phyloP scores from a whole-genome alignment of 179 eudicot species.

The Sideroxylon spinosum region DNA sequence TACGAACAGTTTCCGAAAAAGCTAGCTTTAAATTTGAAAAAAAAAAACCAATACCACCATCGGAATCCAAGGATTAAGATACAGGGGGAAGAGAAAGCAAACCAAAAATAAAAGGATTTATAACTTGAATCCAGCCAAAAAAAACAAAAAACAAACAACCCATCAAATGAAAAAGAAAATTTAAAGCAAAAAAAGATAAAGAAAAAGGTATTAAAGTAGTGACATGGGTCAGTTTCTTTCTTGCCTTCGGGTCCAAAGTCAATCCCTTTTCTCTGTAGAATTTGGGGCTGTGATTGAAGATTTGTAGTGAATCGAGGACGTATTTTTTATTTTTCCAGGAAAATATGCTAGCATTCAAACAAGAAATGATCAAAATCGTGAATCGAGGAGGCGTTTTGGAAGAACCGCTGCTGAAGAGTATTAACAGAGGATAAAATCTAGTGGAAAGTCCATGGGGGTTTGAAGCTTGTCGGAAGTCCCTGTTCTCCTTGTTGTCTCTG shows the following conservation, averaged over 20 bases:
- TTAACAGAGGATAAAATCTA: neutral
- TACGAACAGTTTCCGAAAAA: slow-evolving; percentile 24
- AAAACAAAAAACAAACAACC: neutral
- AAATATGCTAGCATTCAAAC: neutral
- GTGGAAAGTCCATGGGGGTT: neutral
- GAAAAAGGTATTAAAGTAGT: slow-evolving; percentile 1
- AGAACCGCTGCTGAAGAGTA: neutral
- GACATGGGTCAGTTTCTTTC: slow-evolving; percentile 5
- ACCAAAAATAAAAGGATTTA: slow-evolving; percentile 13
- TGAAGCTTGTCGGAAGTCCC: neutral
- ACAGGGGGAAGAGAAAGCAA: slow-evolving; percentile 10
- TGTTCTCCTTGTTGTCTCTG: too few relatives aligned
- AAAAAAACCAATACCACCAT: slow-evolving; percentile 13
- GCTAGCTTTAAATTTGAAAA: slow-evolving; percentile 19
- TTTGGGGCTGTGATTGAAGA: slow-evolving; percentile 14
- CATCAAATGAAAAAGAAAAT: slow-evolving; percentile 12
- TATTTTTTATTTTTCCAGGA: neutral
- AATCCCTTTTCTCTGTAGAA: slow-evolving; percentile 1
- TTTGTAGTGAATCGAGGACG: slow-evolving; percentile 16
- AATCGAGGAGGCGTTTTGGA: slow-evolving; percentile 1
- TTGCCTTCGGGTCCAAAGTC: slow-evolving; percentile 14
- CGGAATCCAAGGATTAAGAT: slow-evolving; percentile 23
- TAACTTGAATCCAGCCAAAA: slow-evolving; percentile 14
- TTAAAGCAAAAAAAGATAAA: slow-evolving; percentile 4
- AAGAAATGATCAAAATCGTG: neutral